Evolutionary conservation across 164 flowering plant species (phyloP), one percentile per base, ranked within the genome.

Genomic region (Euptelea pleiosperma): DNA sequence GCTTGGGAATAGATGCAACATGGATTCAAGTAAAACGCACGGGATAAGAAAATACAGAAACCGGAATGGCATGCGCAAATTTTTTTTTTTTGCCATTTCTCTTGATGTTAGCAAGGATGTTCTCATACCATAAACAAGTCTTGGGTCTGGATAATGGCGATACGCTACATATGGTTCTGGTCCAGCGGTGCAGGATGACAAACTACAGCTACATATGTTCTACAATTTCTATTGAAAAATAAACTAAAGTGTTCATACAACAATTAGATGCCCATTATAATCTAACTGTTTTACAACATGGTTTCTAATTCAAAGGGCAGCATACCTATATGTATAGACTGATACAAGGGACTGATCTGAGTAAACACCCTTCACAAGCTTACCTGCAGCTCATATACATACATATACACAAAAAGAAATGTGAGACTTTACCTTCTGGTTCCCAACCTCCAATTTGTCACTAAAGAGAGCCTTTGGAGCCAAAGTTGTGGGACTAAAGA

Each of bases 81-180:
- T n/a, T n/a, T n/a, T n/a, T n/a, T n/a, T n/a, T n/a, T n/a, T n/a
- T n/a, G n/a, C n/a, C n/a, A n/a, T n/a, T n/a, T n/a, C n/a, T n/a
- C n/a, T n/a, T n/a, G n/a, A n/a, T n/a, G n/a, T n/a, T n/a, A n/a
- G n/a, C n/a, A n/a, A n/a, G n/a, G n/a, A n/a, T n/a, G n/a, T n/a
- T n/a, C n/a, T n/a, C n/a, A n/a, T n/a, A n/a, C n/a, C n/a, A n/a
- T n/a, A n/a, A n/a, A n/a, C n/a, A n/a, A n/a, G n/a, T n/a, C n/a
- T n/a, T n/a, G n/a, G n/a, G n/a, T n/a, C n/a, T n/a, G n/a, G n/a
- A n/a, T n/a, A n/a, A n/a, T n/a, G n/a, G n/a, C n/a, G 81, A 77
- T 1, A 63, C 66, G 72, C 76, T 76, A 7, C 76, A 74, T 7
- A 78, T 78, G 54, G 22, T 70, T 35, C 61, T n/a, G n/a, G n/a